Conservation (phyloP, 2,329 filamentous ascomycete genomes). For the Colletotrichum endophyticum region DNA sequence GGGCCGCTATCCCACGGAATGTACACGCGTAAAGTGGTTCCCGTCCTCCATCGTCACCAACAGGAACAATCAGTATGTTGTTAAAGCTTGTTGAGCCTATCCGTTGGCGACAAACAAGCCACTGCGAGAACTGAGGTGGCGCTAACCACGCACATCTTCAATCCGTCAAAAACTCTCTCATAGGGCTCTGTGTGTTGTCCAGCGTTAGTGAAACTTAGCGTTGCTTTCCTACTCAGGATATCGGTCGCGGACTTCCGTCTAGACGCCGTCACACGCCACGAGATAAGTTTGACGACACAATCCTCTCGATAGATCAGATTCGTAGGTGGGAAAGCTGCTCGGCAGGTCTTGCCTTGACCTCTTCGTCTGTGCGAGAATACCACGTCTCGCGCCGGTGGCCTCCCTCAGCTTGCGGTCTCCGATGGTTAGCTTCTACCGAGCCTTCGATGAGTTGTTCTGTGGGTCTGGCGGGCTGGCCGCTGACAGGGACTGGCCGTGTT, state of each 20-base stretch:
- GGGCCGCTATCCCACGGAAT: not conserved
- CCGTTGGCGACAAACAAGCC: not conserved
- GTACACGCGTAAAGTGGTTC: conserved; percentile 28
- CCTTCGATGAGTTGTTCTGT: conserved; percentile 49
- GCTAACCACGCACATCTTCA: conserved; percentile 4
- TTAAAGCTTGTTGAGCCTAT: conserved; percentile 11
- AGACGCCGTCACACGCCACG: not conserved
- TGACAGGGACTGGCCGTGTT: conserved; percentile 28
- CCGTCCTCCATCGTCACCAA: not conserved
- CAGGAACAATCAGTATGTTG: not conserved
- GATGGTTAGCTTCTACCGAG: conserved; percentile 21
- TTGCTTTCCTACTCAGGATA: not conserved
- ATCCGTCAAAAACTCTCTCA: conserved; percentile 9
- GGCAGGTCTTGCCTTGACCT: not conserved
- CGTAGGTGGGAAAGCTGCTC: not conserved
- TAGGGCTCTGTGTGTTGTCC: conserved; percentile 2
- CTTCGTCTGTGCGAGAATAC: conserved; percentile 13
- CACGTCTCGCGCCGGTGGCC: conserved; percentile 7
- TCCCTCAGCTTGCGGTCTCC: conserved; percentile 12
- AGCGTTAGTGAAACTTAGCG: conserved; percentile 15
- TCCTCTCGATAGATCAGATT: conserved; percentile 10
- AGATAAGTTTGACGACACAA: not conserved
- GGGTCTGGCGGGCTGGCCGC: conserved; percentile 34
- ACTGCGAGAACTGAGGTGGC: not conserved
- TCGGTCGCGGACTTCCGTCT: conserved; percentile 2